Evolutionary conservation across 176 grass and related monocot species (phyloP).

Genomic region (Zea luxurians): DNA sequence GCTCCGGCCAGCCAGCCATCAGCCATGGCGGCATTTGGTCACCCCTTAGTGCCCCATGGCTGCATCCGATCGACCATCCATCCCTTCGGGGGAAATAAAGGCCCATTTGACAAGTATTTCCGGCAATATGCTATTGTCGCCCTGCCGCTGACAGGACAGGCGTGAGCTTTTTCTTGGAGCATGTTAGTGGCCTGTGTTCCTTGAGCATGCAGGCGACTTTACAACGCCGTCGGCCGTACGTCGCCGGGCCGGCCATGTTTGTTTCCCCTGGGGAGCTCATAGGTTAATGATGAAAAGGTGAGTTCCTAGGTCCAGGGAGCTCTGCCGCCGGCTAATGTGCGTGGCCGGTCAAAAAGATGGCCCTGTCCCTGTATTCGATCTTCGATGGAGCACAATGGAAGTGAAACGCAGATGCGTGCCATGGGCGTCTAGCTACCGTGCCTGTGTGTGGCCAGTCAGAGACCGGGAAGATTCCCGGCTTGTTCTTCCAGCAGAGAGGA

Average conservation of each 20-base stretch:
- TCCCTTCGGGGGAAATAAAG: conserved; percentile 25
- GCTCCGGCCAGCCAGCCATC: conserved; percentile 30
- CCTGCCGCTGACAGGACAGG: neutral
- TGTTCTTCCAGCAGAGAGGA: conserved; percentile 10
- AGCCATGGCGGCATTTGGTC: conserved; percentile 18
- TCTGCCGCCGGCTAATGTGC: conserved; percentile 27
- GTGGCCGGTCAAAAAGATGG: conserved; percentile 47
- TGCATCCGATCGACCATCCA: conserved; percentile 33
- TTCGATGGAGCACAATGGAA: conserved; percentile 29
- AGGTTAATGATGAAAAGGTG: conserved; percentile 30
- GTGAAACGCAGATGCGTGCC: neutral
- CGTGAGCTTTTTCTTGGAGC: conserved; percentile 10
- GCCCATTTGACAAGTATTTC: conserved; percentile 39
- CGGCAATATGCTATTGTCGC: conserved; percentile 16
- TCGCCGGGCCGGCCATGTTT: neutral
- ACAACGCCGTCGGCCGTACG: neutral
- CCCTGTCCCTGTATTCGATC: too few relatives aligned
- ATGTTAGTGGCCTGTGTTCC: conserved; percentile 21
- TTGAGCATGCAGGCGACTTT: neutral
- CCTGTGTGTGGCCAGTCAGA: neutral
- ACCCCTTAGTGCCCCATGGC: conserved; percentile 25
- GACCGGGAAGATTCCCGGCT: conserved; percentile 35
- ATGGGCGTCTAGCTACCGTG: neutral
- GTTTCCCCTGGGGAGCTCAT: conserved; percentile 21
- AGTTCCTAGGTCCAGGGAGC: conserved; percentile 44